Base-by-base conservation (phyloP, 2,329 filamentous ascomycete species). In the Tolypocladium album region DNA sequence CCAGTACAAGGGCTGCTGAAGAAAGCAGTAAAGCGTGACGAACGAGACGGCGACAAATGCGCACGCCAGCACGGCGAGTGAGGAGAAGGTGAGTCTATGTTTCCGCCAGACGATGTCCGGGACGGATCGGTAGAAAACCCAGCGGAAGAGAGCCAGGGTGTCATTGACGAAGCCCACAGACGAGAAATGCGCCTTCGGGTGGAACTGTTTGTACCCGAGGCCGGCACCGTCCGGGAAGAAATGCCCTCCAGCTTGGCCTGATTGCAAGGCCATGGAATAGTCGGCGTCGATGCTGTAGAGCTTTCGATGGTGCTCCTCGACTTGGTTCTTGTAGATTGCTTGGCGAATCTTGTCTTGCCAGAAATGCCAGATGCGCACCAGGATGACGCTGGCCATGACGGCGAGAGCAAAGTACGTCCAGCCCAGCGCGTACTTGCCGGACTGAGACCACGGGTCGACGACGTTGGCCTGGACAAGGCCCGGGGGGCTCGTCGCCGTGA, bases 341-440 rank as follows among this genome's bases (percentile, higher is more conserved):
- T 92, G 89, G 65, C 92, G 85, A 65, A 96, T 90, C 76, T 94
- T 95, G 78, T 97, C 92, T 67, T 92, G 91, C 88, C 91, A 96
- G 66, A 88, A 87, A 73, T 96, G 89, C 80, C 92, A 96, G 70
- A 89, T 81, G 65, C 91, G 86, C 70, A 93, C 79, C 13, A 88
- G 68, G 13, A 88, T 76, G 5, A 92, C 86, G 59, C 84, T 68
- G 36, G 82, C 81, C 64, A 92, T 80, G 61, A 97, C 73, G 57
- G 87, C 84, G 56, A 95, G 73, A 58, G 88, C 86, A 68, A 96
- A 95, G 74, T 95, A 96, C 17, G 93, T 90, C 86, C 91, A 96
- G 60, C 88, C 90, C 58, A 90, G 76, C 2, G 82, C 91, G 75
- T 97, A 96, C 76, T 96, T 95, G 53, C 88, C 90, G 27, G 92